These are phyloP conservation scores for Fusarium neocosmosporiellum DNA, from an alignment of 2,329 filamentous ascomycete genomes.

Conservation along the genomic window DNA sequence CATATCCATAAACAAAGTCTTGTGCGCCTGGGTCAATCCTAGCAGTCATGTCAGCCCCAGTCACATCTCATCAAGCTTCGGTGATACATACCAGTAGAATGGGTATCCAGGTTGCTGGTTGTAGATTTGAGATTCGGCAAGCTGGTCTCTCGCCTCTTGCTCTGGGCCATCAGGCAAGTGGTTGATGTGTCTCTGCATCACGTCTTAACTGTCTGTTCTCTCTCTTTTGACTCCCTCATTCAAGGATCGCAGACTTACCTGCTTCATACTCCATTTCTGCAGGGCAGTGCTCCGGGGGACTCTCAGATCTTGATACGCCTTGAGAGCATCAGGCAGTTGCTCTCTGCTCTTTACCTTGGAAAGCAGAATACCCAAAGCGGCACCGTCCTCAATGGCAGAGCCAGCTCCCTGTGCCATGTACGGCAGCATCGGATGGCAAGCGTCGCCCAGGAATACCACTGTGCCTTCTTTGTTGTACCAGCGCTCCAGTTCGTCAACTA, in stretches of 20 bases:
- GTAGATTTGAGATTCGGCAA: constrained; percentile 1
- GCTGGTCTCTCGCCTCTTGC: constrained; percentile 1
- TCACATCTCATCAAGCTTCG: background rate
- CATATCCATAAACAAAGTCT: constrained; percentile 6
- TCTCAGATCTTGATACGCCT: constrained; percentile 8
- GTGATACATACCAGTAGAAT: constrained; percentile 1
- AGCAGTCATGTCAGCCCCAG: background rate
- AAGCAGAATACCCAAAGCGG: background rate
- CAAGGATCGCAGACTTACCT: background rate
- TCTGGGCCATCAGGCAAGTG: constrained; percentile 13
- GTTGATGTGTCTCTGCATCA: constrained; percentile 5
- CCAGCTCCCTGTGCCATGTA: constrained; percentile 16
- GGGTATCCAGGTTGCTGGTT: background rate
- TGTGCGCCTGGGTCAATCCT: constrained; percentile 7
- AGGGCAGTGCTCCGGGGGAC: background rate
- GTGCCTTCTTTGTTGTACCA: constrained; percentile 6
- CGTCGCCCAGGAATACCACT: constrained; percentile 3
- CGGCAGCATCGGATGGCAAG: constrained; percentile 10
- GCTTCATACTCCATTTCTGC: constrained; percentile 8
- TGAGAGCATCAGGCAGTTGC: background rate
- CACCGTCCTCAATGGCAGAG: constrained; percentile 3
- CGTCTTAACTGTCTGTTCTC: background rate
- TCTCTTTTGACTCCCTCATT: background rate
- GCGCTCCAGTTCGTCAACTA: constrained; percentile 1
- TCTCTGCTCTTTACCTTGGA: background rate